These are phyloP conservation scores for Fusarium nodosum DNA, from an alignment of 2,329 filamentous ascomycete species.

Conservation along the genomic window DNA sequence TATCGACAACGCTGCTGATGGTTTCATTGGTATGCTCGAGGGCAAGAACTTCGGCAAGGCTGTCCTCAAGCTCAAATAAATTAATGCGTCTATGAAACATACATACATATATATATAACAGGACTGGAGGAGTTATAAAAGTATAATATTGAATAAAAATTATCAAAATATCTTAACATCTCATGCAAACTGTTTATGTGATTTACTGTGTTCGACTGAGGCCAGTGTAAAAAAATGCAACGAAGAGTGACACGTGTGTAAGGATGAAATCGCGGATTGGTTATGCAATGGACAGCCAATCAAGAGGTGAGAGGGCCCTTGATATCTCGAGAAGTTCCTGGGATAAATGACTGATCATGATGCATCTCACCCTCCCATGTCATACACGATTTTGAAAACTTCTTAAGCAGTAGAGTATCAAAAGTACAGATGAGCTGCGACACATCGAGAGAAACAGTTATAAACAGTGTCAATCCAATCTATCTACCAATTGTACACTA, in stretches of 20 bases:
- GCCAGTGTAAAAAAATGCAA: too few species aligned
- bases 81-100: slow-evolving; percentile 23
- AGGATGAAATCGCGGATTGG: too few species aligned
- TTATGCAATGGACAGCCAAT: too few species aligned
- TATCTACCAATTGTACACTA: slow-evolving; percentile 13
- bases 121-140: not conserved
- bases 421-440: too few species aligned
- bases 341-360: not conserved
- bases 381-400: not conserved
- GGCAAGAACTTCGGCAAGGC: slow-evolving; percentile 92
- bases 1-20: slow-evolving; percentile 83
- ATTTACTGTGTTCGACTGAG: too few species aligned
- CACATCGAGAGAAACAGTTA: not conserved
- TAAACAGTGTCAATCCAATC: not conserved
- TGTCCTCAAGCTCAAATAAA: slow-evolving; percentile 71
- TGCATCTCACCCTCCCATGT: too few species aligned
- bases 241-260: too few species aligned
- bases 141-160: slow-evolving; percentile 5
- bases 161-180: slow-evolving; percentile 3
- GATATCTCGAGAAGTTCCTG: not conserved
- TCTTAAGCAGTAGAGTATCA: not conserved
- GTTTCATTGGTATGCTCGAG: slow-evolving; percentile 78
- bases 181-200: too few species aligned
- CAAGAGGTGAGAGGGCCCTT: too few species aligned
- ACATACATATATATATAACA: slow-evolving; percentile 10